phyloP scores from a whole-genome alignment of 345 rosid species.

The Zanthoxylum bungeanum region DNA sequence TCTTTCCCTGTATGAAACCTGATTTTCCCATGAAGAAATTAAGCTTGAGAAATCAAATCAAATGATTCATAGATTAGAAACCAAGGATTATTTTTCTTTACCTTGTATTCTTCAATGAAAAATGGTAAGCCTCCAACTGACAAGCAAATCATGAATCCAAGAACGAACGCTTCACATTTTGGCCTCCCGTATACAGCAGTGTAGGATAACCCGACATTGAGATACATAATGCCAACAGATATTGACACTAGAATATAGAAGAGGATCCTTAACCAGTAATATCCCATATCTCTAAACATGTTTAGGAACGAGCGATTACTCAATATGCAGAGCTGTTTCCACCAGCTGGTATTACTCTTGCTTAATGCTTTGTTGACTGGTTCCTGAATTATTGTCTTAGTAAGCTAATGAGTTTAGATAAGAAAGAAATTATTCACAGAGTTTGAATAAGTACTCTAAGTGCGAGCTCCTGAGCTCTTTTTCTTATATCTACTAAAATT shows the following conservation, averaged over 20 bases:
- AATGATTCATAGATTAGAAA: no score
- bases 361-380: conserved; percentile 30
- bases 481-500: conserved; percentile 12
- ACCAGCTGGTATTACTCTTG: no score
- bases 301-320: conserved; percentile 40
- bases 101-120: conserved; percentile 55
- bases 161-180: conserved; percentile 40
- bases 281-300: conserved; percentile 53
- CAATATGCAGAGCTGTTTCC: conserved; percentile 42
- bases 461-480: conserved; percentile 11
- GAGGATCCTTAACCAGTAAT: conserved; percentile 48
- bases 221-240: conserved; percentile 45
- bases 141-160: conserved; percentile 60
- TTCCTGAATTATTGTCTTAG: conserved; percentile 6
- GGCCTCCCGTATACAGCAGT: conserved; percentile 43
- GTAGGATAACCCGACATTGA: conserved; percentile 34
- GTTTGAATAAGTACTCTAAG: no score
- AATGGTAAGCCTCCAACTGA: conserved; percentile 59
- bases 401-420: no score
- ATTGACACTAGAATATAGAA: conserved; percentile 36
- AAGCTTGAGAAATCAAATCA: no score
- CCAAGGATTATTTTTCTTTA: no score
- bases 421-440: no score
- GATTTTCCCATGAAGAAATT: no score
- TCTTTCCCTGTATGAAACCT: no score